These are phyloP conservation scores for Phanerochaete sordida DNA, from an alignment of 768 basidiomycete species.

Conservation along the genomic window DNA sequence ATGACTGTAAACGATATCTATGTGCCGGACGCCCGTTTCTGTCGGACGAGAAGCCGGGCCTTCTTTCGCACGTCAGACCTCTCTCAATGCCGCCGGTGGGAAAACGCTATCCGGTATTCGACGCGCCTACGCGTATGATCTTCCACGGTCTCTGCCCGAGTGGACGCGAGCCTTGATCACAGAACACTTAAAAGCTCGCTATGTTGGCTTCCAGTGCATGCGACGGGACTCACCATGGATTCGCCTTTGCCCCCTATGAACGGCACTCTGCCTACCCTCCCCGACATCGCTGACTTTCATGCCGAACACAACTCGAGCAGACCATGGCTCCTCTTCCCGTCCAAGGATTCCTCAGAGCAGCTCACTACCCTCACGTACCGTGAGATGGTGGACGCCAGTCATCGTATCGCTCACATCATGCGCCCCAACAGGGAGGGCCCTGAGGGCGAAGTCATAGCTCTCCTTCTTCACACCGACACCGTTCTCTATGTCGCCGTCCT, in stretches of 20 bases:
- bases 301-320: slow-evolving; percentile 5
- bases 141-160: neutral
- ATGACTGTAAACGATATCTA: neutral
- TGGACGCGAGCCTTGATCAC: neutral
- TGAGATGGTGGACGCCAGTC: slow-evolving; percentile 8
- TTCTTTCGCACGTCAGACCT: neutral
- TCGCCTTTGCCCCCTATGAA: slow-evolving; percentile 7
- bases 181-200: neutral
- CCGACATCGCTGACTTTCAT: slow-evolving; percentile 10
- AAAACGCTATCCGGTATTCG: neutral
- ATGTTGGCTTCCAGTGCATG: neutral
- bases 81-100: neutral
- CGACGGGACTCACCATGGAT: neutral
- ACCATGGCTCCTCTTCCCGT: slow-evolving; percentile 4
- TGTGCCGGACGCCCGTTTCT: neutral
- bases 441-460: slow-evolving; percentile 10
- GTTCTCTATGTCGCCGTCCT: slow-evolving; percentile 8
- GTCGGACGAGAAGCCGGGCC: neutral
- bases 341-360: neutral
- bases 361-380: slow-evolving; percentile 2
- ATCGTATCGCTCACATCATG: slow-evolving; percentile 7
- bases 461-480: slow-evolving; percentile 9
- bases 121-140: neutral
- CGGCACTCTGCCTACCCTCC: slow-evolving; percentile 6
- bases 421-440: neutral